phyloP scores from a whole-genome alignment of 1,139 yeast species.

The Nakaseomyces kungkrabaensis region DNA sequence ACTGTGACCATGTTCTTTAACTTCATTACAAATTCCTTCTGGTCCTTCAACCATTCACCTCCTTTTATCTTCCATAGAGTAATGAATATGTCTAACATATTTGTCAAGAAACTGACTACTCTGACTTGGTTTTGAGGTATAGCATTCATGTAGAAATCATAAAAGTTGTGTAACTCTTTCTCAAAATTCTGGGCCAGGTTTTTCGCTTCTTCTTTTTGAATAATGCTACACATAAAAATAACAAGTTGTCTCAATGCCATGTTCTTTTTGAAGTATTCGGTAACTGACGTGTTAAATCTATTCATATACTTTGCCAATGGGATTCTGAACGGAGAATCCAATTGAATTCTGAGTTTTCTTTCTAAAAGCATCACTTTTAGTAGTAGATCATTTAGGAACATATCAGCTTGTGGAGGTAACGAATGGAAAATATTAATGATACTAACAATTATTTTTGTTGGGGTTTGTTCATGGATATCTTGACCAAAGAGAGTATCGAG shows the following conservation, averaged over 20 bases:
- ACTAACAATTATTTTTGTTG: slow-evolving; percentile 79
- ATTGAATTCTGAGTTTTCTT: slow-evolving; percentile 73
- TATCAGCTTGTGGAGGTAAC: slow-evolving; percentile 84
- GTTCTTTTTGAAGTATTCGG: slow-evolving; percentile 59
- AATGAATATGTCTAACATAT: slow-evolving; percentile 54
- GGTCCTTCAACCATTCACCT: slow-evolving; percentile 50
- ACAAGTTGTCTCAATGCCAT: slow-evolving; percentile 58
- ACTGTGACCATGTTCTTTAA: slow-evolving; percentile 22
- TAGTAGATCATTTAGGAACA: slow-evolving; percentile 81
- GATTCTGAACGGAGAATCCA: slow-evolving; percentile 79
- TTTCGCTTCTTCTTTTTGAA: slow-evolving; percentile 40
- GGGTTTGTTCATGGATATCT: slow-evolving; percentile 54
- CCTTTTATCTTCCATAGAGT: slow-evolving; percentile 45
- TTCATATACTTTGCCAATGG: slow-evolving; percentile 85
- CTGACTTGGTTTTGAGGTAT: slow-evolving; percentile 27
- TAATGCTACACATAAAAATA: slow-evolving; percentile 27
- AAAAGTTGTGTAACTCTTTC: slow-evolving; percentile 38
- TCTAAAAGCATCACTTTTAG: slow-evolving; percentile 70
- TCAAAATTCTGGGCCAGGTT: slow-evolving; percentile 48
- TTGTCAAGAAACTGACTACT: slow-evolving; percentile 40
- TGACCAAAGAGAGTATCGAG: slow-evolving; percentile 34
- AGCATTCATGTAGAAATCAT: slow-evolving; percentile 21
- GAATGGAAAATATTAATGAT: slow-evolving; percentile 86
- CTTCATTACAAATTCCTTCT: slow-evolving; percentile 33
- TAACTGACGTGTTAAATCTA: slow-evolving; percentile 69